Evolutionary conservation across 2,329 filamentous ascomycete species (phyloP), one percentile per base, ranked within the genome.

Genomic region (Cytospora piceae): DNA sequence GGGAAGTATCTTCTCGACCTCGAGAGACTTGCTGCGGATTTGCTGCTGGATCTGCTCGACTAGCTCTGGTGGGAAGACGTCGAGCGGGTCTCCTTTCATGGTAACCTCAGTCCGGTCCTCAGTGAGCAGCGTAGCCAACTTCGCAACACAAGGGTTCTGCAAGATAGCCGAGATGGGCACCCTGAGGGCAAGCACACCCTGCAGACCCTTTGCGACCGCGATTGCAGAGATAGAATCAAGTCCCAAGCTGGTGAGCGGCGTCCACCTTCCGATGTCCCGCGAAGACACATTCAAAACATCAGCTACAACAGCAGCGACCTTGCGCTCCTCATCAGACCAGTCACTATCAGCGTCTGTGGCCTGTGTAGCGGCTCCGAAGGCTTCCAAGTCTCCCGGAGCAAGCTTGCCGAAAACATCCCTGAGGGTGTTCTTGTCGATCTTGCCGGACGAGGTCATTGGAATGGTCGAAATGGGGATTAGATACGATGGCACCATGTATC

Each of bases 191-290:
- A 85, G 75, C 0, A 73, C 68, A 2, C 77, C 71, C 60, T 83
- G 81, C 0, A 97, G 74, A 20, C 75, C 73, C 62, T 82, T 86
- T 0, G 90, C 85, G 11, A 96, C 77, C 0, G 84, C 79, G 68
- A 97, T 96, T 0, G 91, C 92, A 9, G 89, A 90, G 31, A 97
- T 87, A 0, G 93, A 96, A 73, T 97, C 93, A 7, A 97, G 75
- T 0, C 94, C 94, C 3, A 96, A 76, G n/a, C 84, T 86, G 63
- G 90, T 88, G 67, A 97, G 90, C 0, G 93, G 92, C 0, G 87
- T 89, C 77, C 88, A 88, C 37, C 85, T 84, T 12, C 77, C 78
- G 46, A 96, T 80, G 0, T 80, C 76, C 0, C 74, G 70, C 4
- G 73, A 64, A 0, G 83, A 72, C 0, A 86, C 73, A 0, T 77